Base-by-base conservation (phyloP, 805 yeast genomes). In the Saccharomycopsis sp. region DNA sequence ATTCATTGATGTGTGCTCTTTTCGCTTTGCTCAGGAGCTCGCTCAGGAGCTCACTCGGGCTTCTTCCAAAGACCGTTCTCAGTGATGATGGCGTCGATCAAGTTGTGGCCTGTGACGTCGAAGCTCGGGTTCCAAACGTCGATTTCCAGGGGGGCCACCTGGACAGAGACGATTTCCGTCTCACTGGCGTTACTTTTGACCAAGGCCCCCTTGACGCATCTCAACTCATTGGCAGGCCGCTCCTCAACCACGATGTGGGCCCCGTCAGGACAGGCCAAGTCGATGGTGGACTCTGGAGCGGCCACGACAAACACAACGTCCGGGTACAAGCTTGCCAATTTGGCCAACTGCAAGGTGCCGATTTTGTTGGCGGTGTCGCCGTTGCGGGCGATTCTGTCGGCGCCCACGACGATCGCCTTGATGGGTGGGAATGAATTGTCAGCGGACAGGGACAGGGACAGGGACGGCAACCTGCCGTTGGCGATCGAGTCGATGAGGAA, bases 341-440 rank as follows among this genome's bases (percentile, higher is more conserved):
- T 66, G 0, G 96, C 81, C 49, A 89, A 63, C 62, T 88, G 96
- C 61, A 76, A 84, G 0, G 97, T 92, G 17, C 98, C 98, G 38
- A 89, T 89, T 63, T 89, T 89, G 63, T 89, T 89, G 1, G 97
- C 97, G 22, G 95, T 77, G 56, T 89, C 98, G 39, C 98, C 98
- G 57, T 89, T 89, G 21, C 70, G 67, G 3, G 88, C 96, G 29
- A 89, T 81, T 57, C 98, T 73, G 56, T 89, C 98, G 10, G 97
- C 96, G 34, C 98, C 98, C 4, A 85, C 95, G 41, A 87, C 83
- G 17, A 88, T 79, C 38, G 86, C 84, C 57, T 81, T 80, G 42
- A 92, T 73, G n/a, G 94, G 94, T 9, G 85, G 61, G 37, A 51
- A 48, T 3, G 17, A 36, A n/a, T n/a, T n/a, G n/a, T n/a, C n/a